Evolutionary conservation across 176 grass and related monocot species (phyloP).

Genomic region (Carex myosuroides): DNA sequence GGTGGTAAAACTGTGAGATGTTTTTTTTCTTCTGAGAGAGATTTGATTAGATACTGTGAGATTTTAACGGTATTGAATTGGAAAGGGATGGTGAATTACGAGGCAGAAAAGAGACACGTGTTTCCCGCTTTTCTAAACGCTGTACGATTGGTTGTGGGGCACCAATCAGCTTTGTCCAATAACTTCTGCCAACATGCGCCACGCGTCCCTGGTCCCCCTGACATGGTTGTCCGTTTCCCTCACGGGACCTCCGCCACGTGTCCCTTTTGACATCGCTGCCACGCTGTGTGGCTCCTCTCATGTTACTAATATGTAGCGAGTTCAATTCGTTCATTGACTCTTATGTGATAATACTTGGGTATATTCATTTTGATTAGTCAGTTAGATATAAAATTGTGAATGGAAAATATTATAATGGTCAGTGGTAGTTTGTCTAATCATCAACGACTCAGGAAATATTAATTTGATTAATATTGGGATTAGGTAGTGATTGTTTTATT

Average conservation of each 20-base stretch:
- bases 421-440: too few species aligned
- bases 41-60: background rate
- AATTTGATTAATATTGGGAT: background rate
- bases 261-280: too few species aligned
- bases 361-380: too few species aligned
- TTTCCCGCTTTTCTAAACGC: background rate
- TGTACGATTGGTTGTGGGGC: background rate
- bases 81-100: background rate
- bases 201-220: background rate
- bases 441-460: background rate
- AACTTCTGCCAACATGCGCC: background rate
- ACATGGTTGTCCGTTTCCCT: too few species aligned
- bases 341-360: too few species aligned
- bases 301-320: background rate
- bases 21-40: too few species aligned
- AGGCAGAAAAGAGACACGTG: background rate
- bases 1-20: too few species aligned
- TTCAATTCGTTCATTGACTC: background rate
- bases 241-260: too few species aligned
- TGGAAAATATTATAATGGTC: too few species aligned
- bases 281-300: background rate
- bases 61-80: background rate
- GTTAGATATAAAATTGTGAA: too few species aligned
- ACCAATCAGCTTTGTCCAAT: too few species aligned
- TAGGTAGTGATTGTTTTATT: too few species aligned